Evolutionary conservation across 2,329 filamentous ascomycete species (phyloP).

Genomic region (Apiospora kogelbergensis): DNA sequence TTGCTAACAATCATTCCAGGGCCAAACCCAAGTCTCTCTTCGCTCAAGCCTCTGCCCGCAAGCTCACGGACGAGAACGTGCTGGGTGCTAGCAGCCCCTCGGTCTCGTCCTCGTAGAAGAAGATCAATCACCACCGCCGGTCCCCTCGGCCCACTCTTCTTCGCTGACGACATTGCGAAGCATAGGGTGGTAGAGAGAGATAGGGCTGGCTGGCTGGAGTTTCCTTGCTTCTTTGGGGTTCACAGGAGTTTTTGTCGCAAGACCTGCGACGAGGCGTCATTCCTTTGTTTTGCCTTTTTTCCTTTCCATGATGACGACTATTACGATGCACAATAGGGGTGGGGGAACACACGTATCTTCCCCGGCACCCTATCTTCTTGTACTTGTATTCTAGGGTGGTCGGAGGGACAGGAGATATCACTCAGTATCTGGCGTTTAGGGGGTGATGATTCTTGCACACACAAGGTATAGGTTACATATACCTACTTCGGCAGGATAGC

Average conservation of each 20-base stretch:
- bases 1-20: constrained; percentile 37
- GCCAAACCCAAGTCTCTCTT: constrained; percentile 69
- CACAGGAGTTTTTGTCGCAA: neutral
- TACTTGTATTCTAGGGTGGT: constrained; percentile 7
- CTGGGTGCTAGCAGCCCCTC: constrained; percentile 34
- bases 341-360: neutral
- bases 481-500: constrained; percentile 4
- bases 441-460: constrained; percentile 1
- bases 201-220: neutral
- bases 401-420: neutral
- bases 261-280: neutral
- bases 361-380: neutral
- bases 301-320: neutral
- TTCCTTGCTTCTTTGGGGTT: neutral
- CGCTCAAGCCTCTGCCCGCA: constrained; percentile 65
- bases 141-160: neutral
- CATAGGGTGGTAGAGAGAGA: neutral
- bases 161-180: neutral
- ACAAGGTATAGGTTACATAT: neutral
- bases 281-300: neutral
- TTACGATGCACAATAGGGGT: constrained; percentile 2
- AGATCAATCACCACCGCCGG: neutral
- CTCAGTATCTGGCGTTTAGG: neutral
- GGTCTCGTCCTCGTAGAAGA: neutral
- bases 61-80: constrained; percentile 48